Percentiles rank a stretch among this genome's conserved stretches.
These are phyloP conservation scores for Paraphysoderma sedebokerense DNA, from an alignment of 371 early-diverging fungal genomes.

Conservation along the genomic window DNA sequence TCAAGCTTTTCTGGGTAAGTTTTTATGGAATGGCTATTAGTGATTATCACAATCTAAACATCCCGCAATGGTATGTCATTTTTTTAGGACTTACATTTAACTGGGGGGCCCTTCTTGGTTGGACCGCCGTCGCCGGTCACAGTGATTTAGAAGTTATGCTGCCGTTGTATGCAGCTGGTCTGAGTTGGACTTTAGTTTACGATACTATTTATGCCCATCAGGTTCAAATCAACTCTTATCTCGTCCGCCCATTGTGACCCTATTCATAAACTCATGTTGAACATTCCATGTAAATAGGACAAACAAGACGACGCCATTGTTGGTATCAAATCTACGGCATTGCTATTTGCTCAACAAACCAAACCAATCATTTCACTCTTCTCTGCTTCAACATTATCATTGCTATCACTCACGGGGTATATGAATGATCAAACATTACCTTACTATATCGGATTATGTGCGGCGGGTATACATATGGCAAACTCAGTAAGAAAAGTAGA, in stretches of 20 bases:
- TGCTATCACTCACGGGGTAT: no score
- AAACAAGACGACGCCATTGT: conserved; percentile 66
- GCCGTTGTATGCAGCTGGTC: conserved; percentile 71
- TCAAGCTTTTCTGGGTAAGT: conserved; percentile 53
- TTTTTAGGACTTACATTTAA: conserved; percentile 68
- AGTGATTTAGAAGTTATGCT: conserved; percentile 43
- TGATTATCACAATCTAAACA: neutral
- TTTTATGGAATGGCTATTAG: neutral
- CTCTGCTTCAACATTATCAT: no score
- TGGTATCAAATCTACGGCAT: conserved; percentile 85
- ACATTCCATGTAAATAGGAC: conserved; percentile 42
- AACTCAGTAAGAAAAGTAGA: no score
- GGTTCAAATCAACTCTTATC: conserved; percentile 5
- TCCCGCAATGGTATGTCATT: neutral
- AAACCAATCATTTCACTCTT: conserved; percentile 52
- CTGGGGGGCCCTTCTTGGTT: conserved; percentile 89
- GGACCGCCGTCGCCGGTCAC: conserved; percentile 59
- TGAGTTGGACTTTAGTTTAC: conserved; percentile 88
- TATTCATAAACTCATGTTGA: neutral
- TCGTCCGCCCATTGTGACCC: neutral
- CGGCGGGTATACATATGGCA: no score
- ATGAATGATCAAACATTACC: no score
- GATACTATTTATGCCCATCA: conserved; percentile 94
- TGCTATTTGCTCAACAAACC: conserved; percentile 61
- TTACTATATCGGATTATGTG: no score